phyloP scores from a whole-genome alignment of 139 green algal genomes.

The Desmodesmus armatus region DNA sequence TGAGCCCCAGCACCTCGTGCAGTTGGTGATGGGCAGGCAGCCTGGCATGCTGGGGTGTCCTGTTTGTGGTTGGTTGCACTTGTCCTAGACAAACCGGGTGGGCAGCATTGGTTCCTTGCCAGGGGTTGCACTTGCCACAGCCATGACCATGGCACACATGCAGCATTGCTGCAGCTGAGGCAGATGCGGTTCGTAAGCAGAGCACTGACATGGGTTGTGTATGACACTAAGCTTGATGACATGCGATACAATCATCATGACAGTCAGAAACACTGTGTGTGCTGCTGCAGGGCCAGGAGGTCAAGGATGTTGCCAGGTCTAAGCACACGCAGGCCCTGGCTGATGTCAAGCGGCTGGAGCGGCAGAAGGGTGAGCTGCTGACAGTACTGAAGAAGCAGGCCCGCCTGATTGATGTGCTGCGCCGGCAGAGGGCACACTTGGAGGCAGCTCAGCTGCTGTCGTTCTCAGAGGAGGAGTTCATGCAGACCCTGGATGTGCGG shows the following conservation, averaged over 20 bases:
- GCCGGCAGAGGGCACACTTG: conserved; percentile 84
- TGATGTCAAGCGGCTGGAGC: conserved; percentile 78
- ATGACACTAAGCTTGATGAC: too few species aligned
- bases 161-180: background rate
- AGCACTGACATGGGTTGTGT: too few species aligned
- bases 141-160: too few species aligned
- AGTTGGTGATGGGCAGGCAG: too few species aligned
- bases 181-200: background rate
- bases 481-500: conserved; percentile 28
- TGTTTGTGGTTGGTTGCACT: too few species aligned
- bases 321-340: conserved; percentile 67
- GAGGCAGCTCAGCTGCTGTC: conserved; percentile 80
- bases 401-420: conserved; percentile 90
- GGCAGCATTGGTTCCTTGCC: background rate
- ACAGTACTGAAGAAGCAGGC: conserved; percentile 88
- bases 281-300: conserved; percentile 59
- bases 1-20: too few species aligned
- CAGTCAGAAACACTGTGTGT: too few species aligned
- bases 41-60: too few species aligned
- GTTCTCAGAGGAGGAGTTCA: conserved; percentile 78
- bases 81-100: too few species aligned
- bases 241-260: too few species aligned
- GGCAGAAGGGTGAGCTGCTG: conserved; percentile 82
- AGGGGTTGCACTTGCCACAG: too few species aligned
- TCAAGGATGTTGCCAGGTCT: conserved; percentile 59